Conservation (phyloP, 2,329 filamentous ascomycete species). For the Amauroascus niger region DNA sequence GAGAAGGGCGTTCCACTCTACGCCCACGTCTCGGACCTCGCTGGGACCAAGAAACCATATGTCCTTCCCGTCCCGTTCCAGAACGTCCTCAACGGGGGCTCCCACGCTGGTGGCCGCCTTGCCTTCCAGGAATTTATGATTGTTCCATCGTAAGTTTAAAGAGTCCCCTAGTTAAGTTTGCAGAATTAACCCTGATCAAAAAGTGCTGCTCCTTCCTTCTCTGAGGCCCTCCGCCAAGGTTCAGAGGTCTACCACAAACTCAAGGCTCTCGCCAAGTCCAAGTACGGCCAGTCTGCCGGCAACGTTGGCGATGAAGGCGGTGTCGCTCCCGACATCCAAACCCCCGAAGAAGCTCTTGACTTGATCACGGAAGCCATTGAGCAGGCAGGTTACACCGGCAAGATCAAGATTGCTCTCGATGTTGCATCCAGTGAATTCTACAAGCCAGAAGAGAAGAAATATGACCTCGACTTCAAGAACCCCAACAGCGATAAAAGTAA, state of each 20-base stretch:
- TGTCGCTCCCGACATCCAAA: conserved; percentile 98
- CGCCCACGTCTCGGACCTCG: conserved; percentile 76
- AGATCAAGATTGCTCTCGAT: conserved; percentile 98
- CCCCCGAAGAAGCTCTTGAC: conserved; percentile 88
- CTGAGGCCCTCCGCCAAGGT: conserved; percentile 92
- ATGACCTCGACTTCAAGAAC: conserved; percentile 99
- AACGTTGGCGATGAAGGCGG: conserved; percentile 99
- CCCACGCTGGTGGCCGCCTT: conserved; percentile 91
- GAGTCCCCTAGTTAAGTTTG: neutral
- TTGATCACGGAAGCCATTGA: conserved; percentile 93
- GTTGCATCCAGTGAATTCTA: conserved; percentile 99
- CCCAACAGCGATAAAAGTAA: conserved; percentile 89
- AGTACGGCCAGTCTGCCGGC: conserved; percentile 96
- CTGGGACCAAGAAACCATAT: conserved; percentile 84
- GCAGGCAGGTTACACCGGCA: conserved; percentile 85
- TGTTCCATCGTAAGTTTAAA: conserved; percentile 60
- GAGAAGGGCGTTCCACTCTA: conserved; percentile 84
- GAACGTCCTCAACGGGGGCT: conserved; percentile 89
- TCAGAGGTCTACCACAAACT: conserved; percentile 97
- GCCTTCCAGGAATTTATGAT: conserved; percentile 98
- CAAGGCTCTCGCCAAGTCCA: conserved; percentile 96
- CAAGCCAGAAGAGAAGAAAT: conserved; percentile 95
- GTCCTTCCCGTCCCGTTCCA: conserved; percentile 86
- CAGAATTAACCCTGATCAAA: conserved; percentile 14
- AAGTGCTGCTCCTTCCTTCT: conserved; percentile 77